Base-by-base conservation (phyloP, 2,329 filamentous ascomycete genomes). In the Rhynchosporium agropyri region DNA sequence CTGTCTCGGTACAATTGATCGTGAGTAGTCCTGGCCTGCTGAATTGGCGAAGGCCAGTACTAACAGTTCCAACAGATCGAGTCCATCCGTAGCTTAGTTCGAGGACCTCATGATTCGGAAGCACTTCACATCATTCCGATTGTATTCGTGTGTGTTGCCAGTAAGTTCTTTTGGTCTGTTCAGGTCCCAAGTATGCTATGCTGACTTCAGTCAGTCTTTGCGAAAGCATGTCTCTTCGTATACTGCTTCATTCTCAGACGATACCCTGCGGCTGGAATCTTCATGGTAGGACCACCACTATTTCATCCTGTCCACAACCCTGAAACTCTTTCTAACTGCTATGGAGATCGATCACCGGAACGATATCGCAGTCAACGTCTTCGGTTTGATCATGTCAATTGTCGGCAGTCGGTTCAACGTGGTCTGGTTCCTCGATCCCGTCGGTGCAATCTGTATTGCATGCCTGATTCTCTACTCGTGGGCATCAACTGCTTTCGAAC, bases 361-460 rank as follows among this genome's bases (percentile, higher is more conserved):
- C 0, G 90, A 96, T 72, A 90, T 97, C 33, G 87, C 96, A 38
- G 97, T 97, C 83, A 97, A 97, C 77, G 86, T 85, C 0, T 94
- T 95, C 71, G 92, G 89, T 67, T 95, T 96, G 72, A 82, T 95
- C 29, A 96, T 96, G 64, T 92, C 92, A 1, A 84, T 96, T 8
- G 71, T 91, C 60, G 91, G 91, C 77, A 93, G 89, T 70, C 82
- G 84, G n/a, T 79, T 81, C 13, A 57, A 43, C 13, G 63, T 62
- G 56, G 81, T 93, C 61, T 95, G 91, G 91, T 96, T 89, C 88
- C 83, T 95, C 33, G 91, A 96, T 72, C 85, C 91, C 6, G 81
- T 91, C 0, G 91, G 91, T 61, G 91, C 91, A 71, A 81, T 95
- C 38, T 69, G 92, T 4, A 84, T 96, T n/a, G 93, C 90, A 9